Base-by-base conservation (phyloP, 805 yeast species). In the Pichia thaimueangensis region DNA sequence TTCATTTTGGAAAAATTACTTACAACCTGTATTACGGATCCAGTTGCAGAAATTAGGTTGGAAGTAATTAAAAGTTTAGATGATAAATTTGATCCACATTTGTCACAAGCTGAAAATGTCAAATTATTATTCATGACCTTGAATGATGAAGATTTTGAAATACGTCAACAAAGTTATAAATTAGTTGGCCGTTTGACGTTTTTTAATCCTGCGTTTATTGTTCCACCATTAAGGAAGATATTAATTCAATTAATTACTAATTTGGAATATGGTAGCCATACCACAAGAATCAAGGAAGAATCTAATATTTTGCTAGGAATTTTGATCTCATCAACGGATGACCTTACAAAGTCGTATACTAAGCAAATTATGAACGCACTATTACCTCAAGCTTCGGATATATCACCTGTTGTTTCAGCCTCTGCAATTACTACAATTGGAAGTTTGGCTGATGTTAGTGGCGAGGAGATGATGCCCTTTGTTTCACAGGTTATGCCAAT, bases 161-260 rank as follows among this genome's bases (percentile, higher is more conserved):
- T 93, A 10, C 74, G 96, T 42, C 79, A 84, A 53, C 83, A 78
- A 13, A 83, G 95, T 0, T 76, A 91, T 27, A 72, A 71, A 38
- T 73, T 89, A 10, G 76, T 93, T 45, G 97, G 98, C 3, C 72
- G 97, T 43, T 64, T 93, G 15, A 82, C 96, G 0, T 64, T 77
- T 2, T 82, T 87, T 31, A 93, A 93, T 54, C 97, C 99, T 0
- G 97, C 98, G 0, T 91, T 87, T 60, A 86, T 93, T 48, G 88
- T 91, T 30, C 98, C 99, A 0, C 86, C 95, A 0, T 68, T 93
- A 41, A 73, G 97, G 52, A 91, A 87, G 58, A 78, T 91, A 0
- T 64, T 94, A 47, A 78, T 93, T 34, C 97, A 91, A 58, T 69
- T 89, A 12, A 61, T 94, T 35, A 87, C 96, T 0, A 85, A 86